Conservation (phyloP, 805 yeast genomes). For the Hanseniaspora hatyaiensis region DNA sequence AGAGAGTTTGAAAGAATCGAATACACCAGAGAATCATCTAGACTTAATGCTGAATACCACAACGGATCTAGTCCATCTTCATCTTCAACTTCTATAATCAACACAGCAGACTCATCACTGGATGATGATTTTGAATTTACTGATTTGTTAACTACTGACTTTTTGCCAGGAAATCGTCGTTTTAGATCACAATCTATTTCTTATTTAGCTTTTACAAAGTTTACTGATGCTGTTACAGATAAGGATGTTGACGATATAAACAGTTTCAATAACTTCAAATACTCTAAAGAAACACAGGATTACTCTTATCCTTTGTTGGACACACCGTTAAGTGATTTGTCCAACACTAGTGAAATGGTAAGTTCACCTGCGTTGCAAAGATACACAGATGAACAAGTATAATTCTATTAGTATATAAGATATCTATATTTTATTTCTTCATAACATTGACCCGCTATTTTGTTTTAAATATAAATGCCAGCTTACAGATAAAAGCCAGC, state of each 20-base stretch:
- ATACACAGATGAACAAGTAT: conserved; percentile 6
- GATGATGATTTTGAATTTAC: conserved; percentile 19
- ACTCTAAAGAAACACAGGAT: conserved; percentile 31
- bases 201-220: conserved; percentile 3
- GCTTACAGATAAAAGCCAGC: too few relatives aligned
- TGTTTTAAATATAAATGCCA: too few relatives aligned
- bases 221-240: conserved; percentile 6
- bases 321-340: conserved; percentile 45
- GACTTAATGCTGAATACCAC: conserved; percentile 16
- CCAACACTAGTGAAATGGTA: neutral
- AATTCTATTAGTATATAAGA: neutral
- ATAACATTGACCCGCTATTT: too few relatives aligned
- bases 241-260: conserved; percentile 10
- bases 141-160: conserved; percentile 20
- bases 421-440: neutral
- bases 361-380: neutral
- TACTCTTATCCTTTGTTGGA: conserved; percentile 70
- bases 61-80: too few relatives aligned
- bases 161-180: neutral
- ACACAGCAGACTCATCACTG: neutral
- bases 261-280: conserved; percentile 1
- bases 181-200: conserved; percentile 11
- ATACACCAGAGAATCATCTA: conserved; percentile 18
- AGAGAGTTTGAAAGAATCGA: conserved; percentile 35
- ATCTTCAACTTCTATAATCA: conserved; percentile 10